These are phyloP conservation scores for Spiromastix sp. DNA, from an alignment of 2,329 filamentous ascomycete genomes.

Conservation along the genomic window DNA sequence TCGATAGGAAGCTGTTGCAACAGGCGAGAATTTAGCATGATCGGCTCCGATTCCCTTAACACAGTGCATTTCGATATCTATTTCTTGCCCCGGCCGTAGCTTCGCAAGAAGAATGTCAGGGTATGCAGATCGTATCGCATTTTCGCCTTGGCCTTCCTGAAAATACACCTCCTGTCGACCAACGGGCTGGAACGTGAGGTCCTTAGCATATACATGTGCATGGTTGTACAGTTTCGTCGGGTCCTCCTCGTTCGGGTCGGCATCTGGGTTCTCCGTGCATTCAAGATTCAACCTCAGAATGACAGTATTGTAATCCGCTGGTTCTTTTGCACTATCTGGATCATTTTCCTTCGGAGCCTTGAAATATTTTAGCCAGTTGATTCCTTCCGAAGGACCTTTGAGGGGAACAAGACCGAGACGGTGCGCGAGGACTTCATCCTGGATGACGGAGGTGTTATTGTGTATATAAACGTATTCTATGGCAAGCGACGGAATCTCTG, in stretches of 20 bases:
- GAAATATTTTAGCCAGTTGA: slow-evolving; percentile 76
- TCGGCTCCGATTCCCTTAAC: slow-evolving; percentile 89
- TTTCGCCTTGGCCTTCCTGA: slow-evolving; percentile 40
- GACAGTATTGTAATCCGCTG: slow-evolving; percentile 76
- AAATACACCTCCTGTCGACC: slow-evolving; percentile 66
- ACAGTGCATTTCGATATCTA: slow-evolving; percentile 82
- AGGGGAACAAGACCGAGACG: slow-evolving; percentile 85
- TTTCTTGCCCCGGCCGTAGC: slow-evolving; percentile 78
- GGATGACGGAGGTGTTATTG: slow-evolving; percentile 96
- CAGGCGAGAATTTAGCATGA: slow-evolving; percentile 94
- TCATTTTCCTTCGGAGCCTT: slow-evolving; percentile 60
- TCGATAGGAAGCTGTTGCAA: slow-evolving; percentile 88
- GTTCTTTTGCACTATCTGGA: slow-evolving; percentile 39
- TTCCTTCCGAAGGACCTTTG: slow-evolving; percentile 63
- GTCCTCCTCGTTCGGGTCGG: slow-evolving; percentile 63
- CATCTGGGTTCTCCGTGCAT: slow-evolving; percentile 70
- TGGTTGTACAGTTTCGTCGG: slow-evolving; percentile 77
- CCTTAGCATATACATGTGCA: slow-evolving; percentile 69
- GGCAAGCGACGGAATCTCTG: slow-evolving; percentile 87
- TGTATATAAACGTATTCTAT: slow-evolving; percentile 89
- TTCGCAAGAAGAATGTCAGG: slow-evolving; percentile 93
- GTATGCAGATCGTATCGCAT: slow-evolving; percentile 66
- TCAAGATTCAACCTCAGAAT: slow-evolving; percentile 65
- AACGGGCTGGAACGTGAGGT: slow-evolving; percentile 65
- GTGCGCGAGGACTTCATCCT: slow-evolving; percentile 91